A percentile compares a stretch with the other conserved stretches of the same genome.
Conservation (phyloP, 371 early-diverging fungal genomes). For the Smittium culicis region DNA sequence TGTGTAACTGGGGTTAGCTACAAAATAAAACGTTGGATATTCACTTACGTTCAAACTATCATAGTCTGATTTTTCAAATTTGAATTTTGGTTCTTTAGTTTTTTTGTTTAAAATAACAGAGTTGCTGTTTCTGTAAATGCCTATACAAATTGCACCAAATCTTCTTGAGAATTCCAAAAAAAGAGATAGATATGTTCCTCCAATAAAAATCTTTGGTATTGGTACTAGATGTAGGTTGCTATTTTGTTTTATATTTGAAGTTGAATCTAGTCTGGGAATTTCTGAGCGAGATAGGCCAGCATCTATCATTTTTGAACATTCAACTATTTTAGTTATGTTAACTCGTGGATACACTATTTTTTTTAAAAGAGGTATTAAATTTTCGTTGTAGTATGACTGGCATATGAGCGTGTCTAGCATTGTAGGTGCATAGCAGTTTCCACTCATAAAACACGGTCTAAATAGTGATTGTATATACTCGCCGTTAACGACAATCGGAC, state of each 20-base stretch:
- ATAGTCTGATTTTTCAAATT: neutral
- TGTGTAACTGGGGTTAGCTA: neutral
- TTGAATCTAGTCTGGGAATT: slow-evolving; percentile 8
- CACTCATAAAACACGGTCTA: slow-evolving; percentile 46
- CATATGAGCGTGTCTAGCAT: slow-evolving; percentile 53
- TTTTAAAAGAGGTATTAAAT: slow-evolving; percentile 39
- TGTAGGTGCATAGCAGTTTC: slow-evolving; percentile 42
- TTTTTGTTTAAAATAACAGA: neutral
- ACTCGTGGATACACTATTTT: slow-evolving; percentile 32
- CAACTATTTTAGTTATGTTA: slow-evolving; percentile 24
- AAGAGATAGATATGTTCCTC: slow-evolving; percentile 29
- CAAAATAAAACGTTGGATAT: neutral
- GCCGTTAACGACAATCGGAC: slow-evolving; percentile 34
- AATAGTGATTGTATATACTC: slow-evolving; percentile 36
- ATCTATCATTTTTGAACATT: slow-evolving; percentile 22
- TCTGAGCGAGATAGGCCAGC: slow-evolving; percentile 18
- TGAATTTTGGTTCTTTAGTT: neutral
- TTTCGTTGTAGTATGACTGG: slow-evolving; percentile 45
- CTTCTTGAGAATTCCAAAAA: slow-evolving; percentile 28
- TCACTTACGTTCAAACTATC: neutral
- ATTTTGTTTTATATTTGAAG: slow-evolving; percentile 10
- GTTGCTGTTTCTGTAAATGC: slow-evolving; percentile 36
- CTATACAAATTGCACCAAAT: slow-evolving; percentile 34
- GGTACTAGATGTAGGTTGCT: slow-evolving; percentile 30
- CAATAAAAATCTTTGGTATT: slow-evolving; percentile 25